Conservation (phyloP, 2,329 filamentous ascomycete species). For the Helotiales sp. region DNA sequence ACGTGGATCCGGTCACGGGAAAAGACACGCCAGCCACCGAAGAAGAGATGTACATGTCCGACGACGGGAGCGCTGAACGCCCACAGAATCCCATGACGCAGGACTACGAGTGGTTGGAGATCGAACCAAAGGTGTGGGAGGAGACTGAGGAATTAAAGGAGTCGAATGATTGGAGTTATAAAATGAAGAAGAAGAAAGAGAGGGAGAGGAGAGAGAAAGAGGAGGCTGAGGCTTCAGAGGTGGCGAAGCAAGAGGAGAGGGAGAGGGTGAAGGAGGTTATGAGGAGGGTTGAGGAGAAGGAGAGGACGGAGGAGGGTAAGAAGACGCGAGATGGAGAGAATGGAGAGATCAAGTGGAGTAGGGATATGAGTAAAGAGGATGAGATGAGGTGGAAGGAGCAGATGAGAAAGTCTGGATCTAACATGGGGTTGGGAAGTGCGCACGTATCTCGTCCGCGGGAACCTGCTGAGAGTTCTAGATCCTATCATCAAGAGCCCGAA, state of each 20-base stretch:
- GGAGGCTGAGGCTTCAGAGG: not conserved
- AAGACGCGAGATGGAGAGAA: no score
- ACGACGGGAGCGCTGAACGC: constrained; percentile 46
- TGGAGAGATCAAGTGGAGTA: not conserved
- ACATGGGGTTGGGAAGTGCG: not conserved
- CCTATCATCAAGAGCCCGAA: not conserved
- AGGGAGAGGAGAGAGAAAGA: not conserved
- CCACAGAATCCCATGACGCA: not conserved
- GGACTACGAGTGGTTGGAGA: constrained; percentile 13
- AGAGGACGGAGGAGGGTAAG: not conserved
- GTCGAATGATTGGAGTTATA: constrained; percentile 11
- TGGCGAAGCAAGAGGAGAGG: not conserved
- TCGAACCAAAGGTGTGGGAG: constrained; percentile 1
- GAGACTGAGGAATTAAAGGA: constrained; percentile 13
- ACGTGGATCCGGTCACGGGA: constrained; percentile 58
- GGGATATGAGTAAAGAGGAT: not conserved
- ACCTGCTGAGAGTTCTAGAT: not conserved
- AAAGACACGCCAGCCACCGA: constrained; percentile 55
- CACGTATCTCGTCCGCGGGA: not conserved
- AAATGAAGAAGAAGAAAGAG: not conserved
- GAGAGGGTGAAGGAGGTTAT: not conserved
- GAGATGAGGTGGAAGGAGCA: not conserved
- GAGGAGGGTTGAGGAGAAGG: not conserved
- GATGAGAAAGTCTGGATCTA: not conserved
- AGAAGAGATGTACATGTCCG: constrained; percentile 57